Evolutionary conservation across 192 early-diverging fungal genomes (phyloP).

Genomic region (Geranomyces variabilis): DNA sequence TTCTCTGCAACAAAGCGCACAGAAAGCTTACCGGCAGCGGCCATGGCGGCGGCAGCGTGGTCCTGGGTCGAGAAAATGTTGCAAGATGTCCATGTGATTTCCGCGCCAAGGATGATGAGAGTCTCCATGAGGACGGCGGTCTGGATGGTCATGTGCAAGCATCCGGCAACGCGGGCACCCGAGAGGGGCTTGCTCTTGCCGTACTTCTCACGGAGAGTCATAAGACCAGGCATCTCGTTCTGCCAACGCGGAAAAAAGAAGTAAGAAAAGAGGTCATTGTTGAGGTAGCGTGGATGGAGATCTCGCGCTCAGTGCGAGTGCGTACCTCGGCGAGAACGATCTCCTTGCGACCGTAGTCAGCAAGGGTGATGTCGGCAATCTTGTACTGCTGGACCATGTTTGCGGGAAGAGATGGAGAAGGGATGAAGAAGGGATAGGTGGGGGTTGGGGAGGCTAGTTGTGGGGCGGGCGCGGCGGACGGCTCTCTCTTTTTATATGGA

Average conservation of each 20-base stretch:
- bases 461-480: too few relatives aligned
- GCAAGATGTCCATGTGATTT: constrained; percentile 87
- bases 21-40: constrained; percentile 62
- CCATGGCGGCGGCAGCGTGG: constrained; percentile 98
- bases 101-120: constrained; percentile 90
- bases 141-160: constrained; percentile 99
- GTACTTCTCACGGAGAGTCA: constrained; percentile 92
- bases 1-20: too few relatives aligned
- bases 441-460: background rate
- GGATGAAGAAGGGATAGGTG: background rate
- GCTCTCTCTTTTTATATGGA: background rate
- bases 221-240: constrained; percentile 96
- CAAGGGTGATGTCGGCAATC: constrained; percentile 84
- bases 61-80: constrained; percentile 99
- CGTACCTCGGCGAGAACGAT: constrained; percentile 91
- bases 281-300: too few relatives aligned
- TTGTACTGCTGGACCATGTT: constrained; percentile 45
- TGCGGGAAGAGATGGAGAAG: background rate
- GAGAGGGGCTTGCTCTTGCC: constrained; percentile 84
- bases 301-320: too few relatives aligned
- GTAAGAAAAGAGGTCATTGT: background rate
- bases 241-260: too few relatives aligned
- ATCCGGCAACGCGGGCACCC: constrained; percentile 96
- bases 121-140: constrained; percentile 98
- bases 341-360: constrained; percentile 95